Percentiles rank a stretch among this genome's conserved stretches.
These are phyloP conservation scores for Mortierella sp. DNA, from an alignment of 371 early-diverging fungal species.

Conservation along the genomic window DNA sequence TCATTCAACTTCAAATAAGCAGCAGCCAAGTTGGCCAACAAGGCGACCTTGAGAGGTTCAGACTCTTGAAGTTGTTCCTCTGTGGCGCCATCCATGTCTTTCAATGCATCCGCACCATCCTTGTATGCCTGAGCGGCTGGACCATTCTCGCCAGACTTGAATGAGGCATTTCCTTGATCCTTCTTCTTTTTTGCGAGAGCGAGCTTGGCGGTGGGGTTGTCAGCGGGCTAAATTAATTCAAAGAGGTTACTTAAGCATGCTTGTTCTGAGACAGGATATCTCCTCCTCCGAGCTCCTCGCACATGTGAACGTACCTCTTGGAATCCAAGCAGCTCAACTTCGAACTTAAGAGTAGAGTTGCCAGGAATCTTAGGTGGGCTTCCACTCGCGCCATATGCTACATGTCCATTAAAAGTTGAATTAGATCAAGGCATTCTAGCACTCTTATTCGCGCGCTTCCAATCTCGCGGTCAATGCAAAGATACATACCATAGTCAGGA, in stretches of 20 bases:
- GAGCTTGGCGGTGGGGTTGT: conserved; percentile 50
- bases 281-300: background rate
- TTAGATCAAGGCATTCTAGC: background rate
- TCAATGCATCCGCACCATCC: conserved; percentile 42
- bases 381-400: conserved; percentile 73
- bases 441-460: background rate
- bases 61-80: conserved; percentile 43
- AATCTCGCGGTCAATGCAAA: background rate
- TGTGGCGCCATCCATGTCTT: conserved; percentile 28
- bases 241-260: background rate
- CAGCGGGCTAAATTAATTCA: conserved; percentile 35
- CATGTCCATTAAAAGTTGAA: background rate
- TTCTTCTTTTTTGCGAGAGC: conserved; percentile 65
- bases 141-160: conserved; percentile 57
- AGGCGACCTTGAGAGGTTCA: conserved; percentile 22
- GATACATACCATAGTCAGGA: conserved; percentile 67
- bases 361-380: conserved; percentile 64
- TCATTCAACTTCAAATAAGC: conserved; percentile 52
- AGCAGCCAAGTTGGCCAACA: conserved; percentile 50
- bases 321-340: conserved; percentile 65
- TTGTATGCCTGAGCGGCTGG: conserved; percentile 47
- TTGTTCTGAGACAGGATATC: background rate
- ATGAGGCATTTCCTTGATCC: conserved; percentile 65
- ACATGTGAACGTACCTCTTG: conserved; percentile 60
- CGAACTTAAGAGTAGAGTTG: conserved; percentile 66